Evolutionary conservation across 768 basidiomycete species (phyloP), one percentile per base, ranked within the genome.

Genomic region (Cystobasidium onofrii): DNA sequence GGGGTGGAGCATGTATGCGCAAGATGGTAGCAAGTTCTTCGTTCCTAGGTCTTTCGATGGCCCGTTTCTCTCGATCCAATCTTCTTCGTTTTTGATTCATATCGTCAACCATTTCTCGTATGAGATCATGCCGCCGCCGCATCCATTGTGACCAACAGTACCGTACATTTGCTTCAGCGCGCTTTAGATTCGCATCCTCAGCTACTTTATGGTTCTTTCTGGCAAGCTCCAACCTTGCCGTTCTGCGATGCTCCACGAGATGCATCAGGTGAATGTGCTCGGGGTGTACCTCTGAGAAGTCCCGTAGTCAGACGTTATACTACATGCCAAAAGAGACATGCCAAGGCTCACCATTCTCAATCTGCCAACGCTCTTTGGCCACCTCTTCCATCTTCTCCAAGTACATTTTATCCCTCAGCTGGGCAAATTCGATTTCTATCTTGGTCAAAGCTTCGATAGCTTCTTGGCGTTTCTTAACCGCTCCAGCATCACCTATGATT

Each of bases 321-420:
- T n/a, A n/a, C n/a, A n/a, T n/a, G n/a, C n/a, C n/a, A n/a, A n/a
- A n/a, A n/a, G n/a, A n/a, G n/a, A n/a, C n/a, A n/a, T n/a, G n/a
- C n/a, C n/a, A n/a, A n/a, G 0, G 65, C 87, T 77, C 76, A 92
- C 93, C 90, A 52, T 88, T 86, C 33, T 86, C 83, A 27, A 98
- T 85, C 77, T 93, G 83, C 17, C 86, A 83, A 79, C 97, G 92
- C 81, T 98, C 95, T 86, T 88, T 89, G 39, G 90, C 89, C 9
- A 95, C 83, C 2, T 86, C 87, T 46, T 92, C 90, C 91, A 97
- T 92, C 80, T 93, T 90, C 82, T 98, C 95, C 23, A 97, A 84
- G 80, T 94, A 97, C 18, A 97, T 84, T 63, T 87, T 84, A 80
- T 97, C 93, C 60, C 95, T 83, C 71, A 97, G 81, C 36, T 89